Evolutionary conservation across 2,329 filamentous ascomycete species (phyloP), one percentile per base, ranked within the genome.

Genomic region (Talaromyces amestolkiae): DNA sequence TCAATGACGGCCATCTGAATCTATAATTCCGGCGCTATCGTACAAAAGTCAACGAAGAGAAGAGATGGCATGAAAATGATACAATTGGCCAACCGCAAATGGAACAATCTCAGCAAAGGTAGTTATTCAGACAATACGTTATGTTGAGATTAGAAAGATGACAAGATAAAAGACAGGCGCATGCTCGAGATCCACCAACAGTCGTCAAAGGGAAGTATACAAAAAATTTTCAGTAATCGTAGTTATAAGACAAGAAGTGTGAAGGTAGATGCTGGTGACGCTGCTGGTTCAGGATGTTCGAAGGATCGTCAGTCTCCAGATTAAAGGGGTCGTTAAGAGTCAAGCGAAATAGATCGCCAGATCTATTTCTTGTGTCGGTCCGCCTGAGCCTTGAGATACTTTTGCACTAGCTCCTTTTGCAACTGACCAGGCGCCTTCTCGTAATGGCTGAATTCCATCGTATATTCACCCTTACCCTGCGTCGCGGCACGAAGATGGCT

Each of bases 371-470:
- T 87, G 74, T 86, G 84, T 77, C 84, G 86, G 68, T 87, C 88
- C 53, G 84, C 85, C 77, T 87, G 83, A 68, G 84, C 84, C 81
- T 91, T 91, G 74, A 89, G 82, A 73, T 89, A 84, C 78, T 89
- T 89, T 27, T 86, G 83, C 49, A 91, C 81, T 59, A 91, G 78
- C 76, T 91, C 89, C 78, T 86, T 90, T 90, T 99, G 95, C 78
- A 98, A 78, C 76, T 98, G 93, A 72, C 88, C 87, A 58, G 93
- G 91, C 66, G 95, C 92, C 61, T 92, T 85, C 61, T 91, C 88
- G 74, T 99, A 99, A 82, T 98, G 95, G 79, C 91, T 95, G 75
- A 99, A 99, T 81, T 99, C 95, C 95, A 99, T 98, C 73, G 87
- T 91, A 76, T 97, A 99, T 82, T 99, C 95, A 73, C 95, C 95